Evolutionary conservation across 2,329 filamentous ascomycete genomes (phyloP).

Genomic region (Sphaerostilbella broomeana): DNA sequence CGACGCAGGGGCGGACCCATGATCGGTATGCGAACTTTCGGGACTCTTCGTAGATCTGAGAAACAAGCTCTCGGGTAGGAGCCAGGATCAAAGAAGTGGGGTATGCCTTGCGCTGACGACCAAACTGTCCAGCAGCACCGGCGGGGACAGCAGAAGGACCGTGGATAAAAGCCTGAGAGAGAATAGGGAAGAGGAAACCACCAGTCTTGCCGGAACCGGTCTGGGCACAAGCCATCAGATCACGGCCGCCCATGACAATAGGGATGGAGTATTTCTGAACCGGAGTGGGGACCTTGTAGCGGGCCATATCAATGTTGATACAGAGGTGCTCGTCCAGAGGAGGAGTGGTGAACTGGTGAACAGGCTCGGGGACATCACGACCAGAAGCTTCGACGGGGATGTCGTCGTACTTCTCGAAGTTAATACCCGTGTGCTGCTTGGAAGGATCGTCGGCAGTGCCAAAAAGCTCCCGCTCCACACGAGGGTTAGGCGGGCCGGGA

Average conservation of each 20-base stretch:
- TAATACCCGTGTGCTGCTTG: constrained; percentile 97
- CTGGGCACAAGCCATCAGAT: constrained; percentile 99
- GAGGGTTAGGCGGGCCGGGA: constrained; percentile 78
- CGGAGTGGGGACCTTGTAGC: constrained; percentile 92
- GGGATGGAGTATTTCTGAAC: constrained; percentile 99
- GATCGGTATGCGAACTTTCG: constrained; percentile 99
- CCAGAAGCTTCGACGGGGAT: constrained; percentile 97
- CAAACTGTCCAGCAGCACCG: constrained; percentile 63
- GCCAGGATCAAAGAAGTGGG: constrained; percentile 93
- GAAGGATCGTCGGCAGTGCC: constrained; percentile 83
- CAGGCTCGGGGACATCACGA: constrained; percentile 84
- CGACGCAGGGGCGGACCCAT: constrained; percentile 96
- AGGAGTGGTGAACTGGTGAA: constrained; percentile 85
- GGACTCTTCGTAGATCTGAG: constrained; percentile 95
- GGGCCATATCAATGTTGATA: constrained; percentile 85
- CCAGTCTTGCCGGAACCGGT: constrained; percentile 99
- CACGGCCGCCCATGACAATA: constrained; percentile 95
- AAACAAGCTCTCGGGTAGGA: constrained; percentile 95
- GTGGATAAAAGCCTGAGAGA: constrained; percentile 92
- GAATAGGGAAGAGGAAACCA: constrained; percentile 97
- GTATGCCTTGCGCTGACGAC: constrained; percentile 95
- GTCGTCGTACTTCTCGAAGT: constrained; percentile 99
- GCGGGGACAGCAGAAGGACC: constrained; percentile 69
- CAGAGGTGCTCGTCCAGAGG: constrained; percentile 92
- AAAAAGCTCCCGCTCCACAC: constrained; percentile 92